Percentiles rank a stretch among this genome's conserved stretches.
These are phyloP conservation scores for Talaromyces sp. DNA, from an alignment of 2,329 filamentous ascomycete species.

Conservation along the genomic window DNA sequence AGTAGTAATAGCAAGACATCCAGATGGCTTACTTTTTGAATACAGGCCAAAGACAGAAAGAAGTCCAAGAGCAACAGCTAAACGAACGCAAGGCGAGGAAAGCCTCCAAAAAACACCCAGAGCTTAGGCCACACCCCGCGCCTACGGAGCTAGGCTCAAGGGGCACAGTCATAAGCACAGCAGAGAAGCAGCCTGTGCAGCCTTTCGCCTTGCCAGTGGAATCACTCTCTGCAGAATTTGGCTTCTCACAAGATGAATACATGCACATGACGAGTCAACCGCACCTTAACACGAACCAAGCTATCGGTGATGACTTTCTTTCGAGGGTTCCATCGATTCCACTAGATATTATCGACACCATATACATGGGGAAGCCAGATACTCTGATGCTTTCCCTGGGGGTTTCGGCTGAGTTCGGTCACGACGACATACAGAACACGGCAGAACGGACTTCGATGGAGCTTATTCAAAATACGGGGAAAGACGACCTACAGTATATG, in stretches of 20 bases:
- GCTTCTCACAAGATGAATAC: neutral
- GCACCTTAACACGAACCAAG: neutral
- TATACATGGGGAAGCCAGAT: neutral
- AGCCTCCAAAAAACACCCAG: neutral
- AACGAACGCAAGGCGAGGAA: neutral
- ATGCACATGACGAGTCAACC: neutral
- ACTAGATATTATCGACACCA: neutral
- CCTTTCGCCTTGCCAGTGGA: neutral
- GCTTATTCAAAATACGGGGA: neutral
- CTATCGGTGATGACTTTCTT: neutral
- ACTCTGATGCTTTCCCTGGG: neutral
- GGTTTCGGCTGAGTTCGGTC: neutral
- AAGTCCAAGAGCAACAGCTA: neutral
- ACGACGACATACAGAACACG: neutral
- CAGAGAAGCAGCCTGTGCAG: neutral
- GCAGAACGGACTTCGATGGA: neutral
- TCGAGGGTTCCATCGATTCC: neutral
- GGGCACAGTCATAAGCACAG: neutral
- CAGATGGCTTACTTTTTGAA: neutral
- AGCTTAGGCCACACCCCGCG: neutral
- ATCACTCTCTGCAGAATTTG: neutral
- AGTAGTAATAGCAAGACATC: neutral
- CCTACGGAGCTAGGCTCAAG: neutral
- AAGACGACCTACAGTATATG: neutral
- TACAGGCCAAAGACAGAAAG: neutral